phyloP scores from a whole-genome alignment of 176 grass and related monocot genomes.

The Zoysia pacifica region DNA sequence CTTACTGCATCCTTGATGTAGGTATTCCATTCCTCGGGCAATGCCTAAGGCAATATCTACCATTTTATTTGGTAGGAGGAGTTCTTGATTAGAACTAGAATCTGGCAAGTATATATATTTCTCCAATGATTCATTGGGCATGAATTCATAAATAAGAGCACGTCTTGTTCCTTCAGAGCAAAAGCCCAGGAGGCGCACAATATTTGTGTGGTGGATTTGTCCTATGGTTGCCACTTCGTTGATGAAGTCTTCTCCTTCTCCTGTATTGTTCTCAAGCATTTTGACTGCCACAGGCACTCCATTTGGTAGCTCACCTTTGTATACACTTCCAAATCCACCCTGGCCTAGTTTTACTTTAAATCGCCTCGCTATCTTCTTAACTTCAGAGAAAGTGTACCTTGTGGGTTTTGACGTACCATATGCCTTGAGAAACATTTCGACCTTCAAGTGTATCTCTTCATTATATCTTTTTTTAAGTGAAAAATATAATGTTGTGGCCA shows the following conservation, averaged over 20 bases:
- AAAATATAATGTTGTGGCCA: constrained; percentile 17
- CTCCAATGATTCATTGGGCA: constrained; percentile 50
- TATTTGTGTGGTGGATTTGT: constrained; percentile 57
- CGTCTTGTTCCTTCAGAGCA: constrained; percentile 45
- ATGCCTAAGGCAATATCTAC: constrained; percentile 42
- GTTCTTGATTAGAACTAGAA: not conserved
- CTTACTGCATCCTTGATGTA: constrained; percentile 59
- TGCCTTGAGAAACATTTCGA: not conserved
- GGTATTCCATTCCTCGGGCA: constrained; percentile 56
- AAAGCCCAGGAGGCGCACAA: constrained; percentile 36
- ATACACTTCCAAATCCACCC: constrained; percentile 63
- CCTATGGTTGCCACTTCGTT: constrained; percentile 69
- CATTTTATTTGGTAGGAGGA: constrained; percentile 30
- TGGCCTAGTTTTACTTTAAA: constrained; percentile 58
- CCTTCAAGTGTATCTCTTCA: constrained; percentile 42
- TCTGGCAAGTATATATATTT: constrained; percentile 11
- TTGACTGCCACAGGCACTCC: constrained; percentile 59
- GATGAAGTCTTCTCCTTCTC: constrained; percentile 62
- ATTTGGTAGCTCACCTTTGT: constrained; percentile 50
- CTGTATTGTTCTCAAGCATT: constrained; percentile 45
- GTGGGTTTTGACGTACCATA: constrained; percentile 45
- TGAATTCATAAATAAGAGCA: constrained; percentile 53
- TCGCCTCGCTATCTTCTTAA: constrained; percentile 58
- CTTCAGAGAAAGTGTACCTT: constrained; percentile 35
- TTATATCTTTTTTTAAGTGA: constrained; percentile 28